Base-by-base conservation (phyloP, 306 rosid species). In the Vigna hirtella region DNA sequence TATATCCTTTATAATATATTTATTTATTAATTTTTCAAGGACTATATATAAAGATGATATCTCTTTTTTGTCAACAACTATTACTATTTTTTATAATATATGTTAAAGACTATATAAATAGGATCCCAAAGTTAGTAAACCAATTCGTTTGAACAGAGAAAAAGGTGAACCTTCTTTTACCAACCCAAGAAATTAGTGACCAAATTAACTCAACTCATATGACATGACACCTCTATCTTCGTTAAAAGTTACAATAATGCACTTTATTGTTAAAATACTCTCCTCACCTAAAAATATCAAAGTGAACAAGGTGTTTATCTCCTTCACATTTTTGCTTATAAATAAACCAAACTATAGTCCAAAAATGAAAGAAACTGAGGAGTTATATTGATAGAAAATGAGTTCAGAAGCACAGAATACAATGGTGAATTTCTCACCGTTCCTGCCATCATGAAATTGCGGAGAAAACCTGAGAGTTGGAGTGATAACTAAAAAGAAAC, bases 371-470 rank as follows among this genome's bases (percentile, higher is more conserved):
- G 48, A 58, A 36, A 77, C 32, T 48, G 24, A 47, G 57, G 26
- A 47, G 20, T 5, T 11, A 16, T 12, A 63, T 32, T 26, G 40
- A 62, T 49, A 48, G 49, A 45, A 26, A 30, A 26, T 47, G 22
- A 16, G 69, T 28, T 61, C 58, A 74, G 70, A 61, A 49, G 71
- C 74, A 34, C 49, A 66, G 14, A 40, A 57, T 48, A 74, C 66
- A n/a, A 74, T 64, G 5, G 55, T 69, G 74, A 49, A 49, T 72
- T 66, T 45, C 62, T 63, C 51, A 10, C 28, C 18, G 22, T 70
- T 52, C 45, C 13, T 55, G 65, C 48, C 67, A 77, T 69, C 50
- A 59, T 82, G 52, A 61, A 38, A 34, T 63, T 40, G 61, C 18
- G 43, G 61, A 52, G 49, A 61, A 40, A 14, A 20, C 14, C 7